Evolutionary conservation across 495 filamentous ascomycete genomes (phyloP).

Genomic region (Ascodesmis nigricans): DNA sequence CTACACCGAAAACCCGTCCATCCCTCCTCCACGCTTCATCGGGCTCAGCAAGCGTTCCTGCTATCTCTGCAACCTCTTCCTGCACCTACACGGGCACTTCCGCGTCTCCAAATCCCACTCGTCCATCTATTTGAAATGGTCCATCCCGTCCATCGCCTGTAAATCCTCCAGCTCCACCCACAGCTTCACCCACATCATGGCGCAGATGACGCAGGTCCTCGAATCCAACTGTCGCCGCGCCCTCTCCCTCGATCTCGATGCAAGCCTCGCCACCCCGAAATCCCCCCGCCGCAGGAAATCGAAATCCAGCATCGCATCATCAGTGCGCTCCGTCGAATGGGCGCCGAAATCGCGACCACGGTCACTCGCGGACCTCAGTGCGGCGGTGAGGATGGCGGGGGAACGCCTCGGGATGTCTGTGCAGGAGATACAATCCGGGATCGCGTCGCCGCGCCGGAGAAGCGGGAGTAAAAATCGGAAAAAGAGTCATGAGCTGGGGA

Average conservation of each 20-base stretch:
- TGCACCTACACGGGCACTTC: constrained; percentile 18
- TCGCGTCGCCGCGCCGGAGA: too few species aligned
- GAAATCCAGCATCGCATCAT: too few species aligned
- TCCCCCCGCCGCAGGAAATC: too few species aligned
- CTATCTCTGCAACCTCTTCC: constrained; percentile 16
- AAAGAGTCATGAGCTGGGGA: too few species aligned
- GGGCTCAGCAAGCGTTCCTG: constrained; percentile 21
- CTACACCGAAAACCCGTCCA: constrained; percentile 18
- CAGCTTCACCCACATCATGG: constrained; percentile 13
- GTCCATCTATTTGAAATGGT: constrained; percentile 18
- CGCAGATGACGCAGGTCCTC: constrained; percentile 18
- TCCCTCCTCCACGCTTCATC: constrained; percentile 13
- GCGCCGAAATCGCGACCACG: too few species aligned
- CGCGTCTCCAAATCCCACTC: constrained; percentile 14
- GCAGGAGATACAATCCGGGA: too few species aligned
- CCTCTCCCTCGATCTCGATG: constrained; percentile 1
- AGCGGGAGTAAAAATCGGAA: too few species aligned
- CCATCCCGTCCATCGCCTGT: constrained; percentile 17
- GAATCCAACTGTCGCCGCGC: background rate
- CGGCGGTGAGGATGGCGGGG: too few species aligned
- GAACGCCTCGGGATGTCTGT: too few species aligned
- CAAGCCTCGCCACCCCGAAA: background rate
- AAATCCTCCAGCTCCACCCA: constrained; percentile 9
- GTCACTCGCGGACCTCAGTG: too few species aligned
- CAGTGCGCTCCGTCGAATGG: too few species aligned